These are phyloP conservation scores for Trypanosoma caninum DNA, from an alignment of 208 protist genomes.

Conservation along the genomic window DNA sequence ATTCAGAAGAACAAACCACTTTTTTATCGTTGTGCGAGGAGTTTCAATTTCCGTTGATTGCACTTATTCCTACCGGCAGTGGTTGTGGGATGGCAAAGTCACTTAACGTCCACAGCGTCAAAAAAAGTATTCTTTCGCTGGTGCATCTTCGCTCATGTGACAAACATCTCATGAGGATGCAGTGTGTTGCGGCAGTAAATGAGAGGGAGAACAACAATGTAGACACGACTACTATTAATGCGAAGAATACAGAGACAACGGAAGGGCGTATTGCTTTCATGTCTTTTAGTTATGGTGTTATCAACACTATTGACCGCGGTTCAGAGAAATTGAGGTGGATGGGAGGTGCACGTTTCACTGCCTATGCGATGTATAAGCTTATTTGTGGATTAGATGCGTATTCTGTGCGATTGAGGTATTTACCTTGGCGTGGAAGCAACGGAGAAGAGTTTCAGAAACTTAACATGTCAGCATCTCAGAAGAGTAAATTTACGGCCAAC, in stretches of 20 bases:
- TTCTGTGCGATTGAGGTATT: conserved; percentile 57
- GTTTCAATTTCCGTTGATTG: conserved; percentile 51
- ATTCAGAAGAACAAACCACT: not conserved
- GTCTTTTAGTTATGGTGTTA: conserved; percentile 78
- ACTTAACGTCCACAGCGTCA: conserved; percentile 46
- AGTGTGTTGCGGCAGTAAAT: conserved; percentile 31
- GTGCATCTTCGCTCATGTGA: conserved; percentile 58
- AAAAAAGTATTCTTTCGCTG: conserved; percentile 51
- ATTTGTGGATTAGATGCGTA: conserved; percentile 56
- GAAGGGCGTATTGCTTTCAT: conserved; percentile 74
- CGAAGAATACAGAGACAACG: conserved; percentile 31
- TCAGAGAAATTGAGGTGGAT: conserved; percentile 84
- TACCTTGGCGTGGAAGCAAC: conserved; percentile 53
- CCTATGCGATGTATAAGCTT: conserved; percentile 64
- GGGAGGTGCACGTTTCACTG: conserved; percentile 76
- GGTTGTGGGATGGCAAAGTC: conserved; percentile 83
- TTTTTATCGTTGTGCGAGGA: not conserved
- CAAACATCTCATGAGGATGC: conserved; percentile 64
- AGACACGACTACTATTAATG: conserved; percentile 15
- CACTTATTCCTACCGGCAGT: conserved; percentile 77
- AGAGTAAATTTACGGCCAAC: too few species aligned
- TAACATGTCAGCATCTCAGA: too few species aligned
- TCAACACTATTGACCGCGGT: conserved; percentile 84
- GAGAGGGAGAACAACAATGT: conserved; percentile 13
- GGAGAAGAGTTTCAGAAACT: conserved; percentile 55